Evolutionary conservation across 2,329 filamentous ascomycete genomes (phyloP), one percentile per base, ranked within the genome.

Genomic region (Chaetomiaceae sp.): DNA sequence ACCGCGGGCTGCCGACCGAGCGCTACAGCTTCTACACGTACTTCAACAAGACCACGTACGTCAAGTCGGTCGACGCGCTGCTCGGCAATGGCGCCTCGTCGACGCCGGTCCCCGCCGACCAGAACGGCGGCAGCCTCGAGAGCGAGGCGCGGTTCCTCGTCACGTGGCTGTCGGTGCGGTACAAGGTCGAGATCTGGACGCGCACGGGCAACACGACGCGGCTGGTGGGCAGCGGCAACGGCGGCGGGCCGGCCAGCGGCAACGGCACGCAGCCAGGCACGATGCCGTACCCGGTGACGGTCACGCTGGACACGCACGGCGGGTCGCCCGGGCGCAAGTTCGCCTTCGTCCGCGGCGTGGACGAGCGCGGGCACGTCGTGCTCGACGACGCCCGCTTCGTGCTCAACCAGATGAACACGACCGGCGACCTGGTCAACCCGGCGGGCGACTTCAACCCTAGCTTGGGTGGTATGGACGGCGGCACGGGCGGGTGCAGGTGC

Each of bases 11-110:
- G 22, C 69, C 76, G 2, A 84, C 83, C 0, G 91, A 97, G 64
- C 88, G 95, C 66, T 96, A 94, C 65, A 88, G 88, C 2, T 96
- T 96, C 68, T 96, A 95, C 68, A 86, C 79, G 1, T 94, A 95
- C 71, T 97, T 86, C 65, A 83, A 89, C 66, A 87, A 89, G 54
- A 85, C 84, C 8, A 87, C 95, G 53, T 95, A 91, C 69, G 73
- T 95, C 51, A 80, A 82, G 56, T 81, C 79, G 14, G 68, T 74
- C 10, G 32, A 42, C 15, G 17, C 42, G 19, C 36, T 47, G 20
- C 27, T 22, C 4, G 42, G 22, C 26, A 17, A 42, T 30, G 43
- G 39, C 14, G 15, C n/a, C 14, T 15, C 26, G 30, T 17, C 20
- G 14, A 17, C n/a, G 12, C 61, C 68, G n/a, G 62, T 61, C 2